Evolutionary conservation across 2,329 filamentous ascomycete genomes (phyloP).

Genomic region (Didymellaceae sp.): DNA sequence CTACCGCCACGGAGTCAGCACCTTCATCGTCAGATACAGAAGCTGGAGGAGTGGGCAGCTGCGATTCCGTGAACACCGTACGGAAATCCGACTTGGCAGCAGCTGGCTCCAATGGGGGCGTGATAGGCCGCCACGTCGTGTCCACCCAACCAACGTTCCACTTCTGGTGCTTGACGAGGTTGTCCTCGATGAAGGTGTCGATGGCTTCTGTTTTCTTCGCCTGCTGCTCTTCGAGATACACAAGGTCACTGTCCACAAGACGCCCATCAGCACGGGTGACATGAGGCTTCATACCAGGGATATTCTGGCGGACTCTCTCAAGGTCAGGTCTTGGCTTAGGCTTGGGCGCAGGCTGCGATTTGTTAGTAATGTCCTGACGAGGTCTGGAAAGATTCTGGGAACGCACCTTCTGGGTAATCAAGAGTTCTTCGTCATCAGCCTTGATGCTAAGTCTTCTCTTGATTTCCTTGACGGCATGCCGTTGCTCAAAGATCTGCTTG

Average conservation of each 20-base stretch:
- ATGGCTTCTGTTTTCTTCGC: conserved; percentile 84
- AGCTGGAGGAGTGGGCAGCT: conserved; percentile 56
- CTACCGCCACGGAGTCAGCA: conserved; percentile 48
- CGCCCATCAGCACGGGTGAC: conserved; percentile 70
- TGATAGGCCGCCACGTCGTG: conserved; percentile 83
- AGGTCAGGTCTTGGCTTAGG: conserved; percentile 65
- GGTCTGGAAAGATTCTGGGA: not conserved
- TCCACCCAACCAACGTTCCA: conserved; percentile 94
- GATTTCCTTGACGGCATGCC: conserved; percentile 80
- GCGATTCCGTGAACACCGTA: conserved; percentile 46
- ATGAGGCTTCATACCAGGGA: conserved; percentile 62
- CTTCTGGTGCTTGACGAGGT: conserved; percentile 84
- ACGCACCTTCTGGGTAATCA: conserved; percentile 87
- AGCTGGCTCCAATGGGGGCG: conserved; percentile 69
- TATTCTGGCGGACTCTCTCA: conserved; percentile 69
- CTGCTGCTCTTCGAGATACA: conserved; percentile 75
- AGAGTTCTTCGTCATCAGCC: conserved; percentile 83
- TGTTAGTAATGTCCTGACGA: conserved; percentile 30
- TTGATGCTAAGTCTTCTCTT: conserved; percentile 91
- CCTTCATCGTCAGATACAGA: conserved; percentile 54
- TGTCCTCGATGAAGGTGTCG: conserved; percentile 80
- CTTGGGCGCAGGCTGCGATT: conserved; percentile 45
- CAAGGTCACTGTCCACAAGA: conserved; percentile 76
- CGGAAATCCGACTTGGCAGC: conserved; percentile 48
- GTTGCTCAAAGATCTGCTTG: conserved; percentile 80